Conservation (phyloP, 108 stramenopile genomes). For the Nitzschia sp. region DNA sequence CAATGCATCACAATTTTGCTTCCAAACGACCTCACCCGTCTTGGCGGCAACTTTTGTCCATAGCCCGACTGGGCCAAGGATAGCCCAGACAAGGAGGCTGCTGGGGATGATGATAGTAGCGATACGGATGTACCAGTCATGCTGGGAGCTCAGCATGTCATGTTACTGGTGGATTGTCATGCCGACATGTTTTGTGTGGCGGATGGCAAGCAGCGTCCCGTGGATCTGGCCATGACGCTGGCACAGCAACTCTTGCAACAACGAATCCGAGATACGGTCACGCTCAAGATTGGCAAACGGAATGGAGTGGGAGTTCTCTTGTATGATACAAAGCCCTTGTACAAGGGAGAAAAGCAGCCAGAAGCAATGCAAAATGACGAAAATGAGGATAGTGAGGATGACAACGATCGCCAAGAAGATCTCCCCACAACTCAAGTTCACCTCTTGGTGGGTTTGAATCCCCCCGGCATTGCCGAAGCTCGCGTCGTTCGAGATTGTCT, state of each 20-base stretch:
- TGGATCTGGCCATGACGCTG: constrained; percentile 55
- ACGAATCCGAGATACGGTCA: constrained; percentile 54
- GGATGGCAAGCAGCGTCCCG: constrained; percentile 31
- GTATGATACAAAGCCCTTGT: constrained; percentile 41
- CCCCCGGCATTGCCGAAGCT: constrained; percentile 61
- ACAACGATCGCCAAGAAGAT: constrained; percentile 33
- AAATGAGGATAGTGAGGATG: constrained; percentile 9
- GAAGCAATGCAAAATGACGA: constrained; percentile 9
- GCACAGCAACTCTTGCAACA: constrained; percentile 45
- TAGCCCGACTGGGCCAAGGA: constrained; percentile 47
- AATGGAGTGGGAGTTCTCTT: constrained; percentile 69
- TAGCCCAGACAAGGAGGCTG: constrained; percentile 12
- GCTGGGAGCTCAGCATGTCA: constrained; percentile 60
- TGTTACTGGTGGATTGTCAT: constrained; percentile 67
- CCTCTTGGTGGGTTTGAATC: constrained; percentile 52
- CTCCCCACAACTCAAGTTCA: constrained; percentile 30
- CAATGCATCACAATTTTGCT: not conserved
- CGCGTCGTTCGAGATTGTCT: constrained; percentile 22
- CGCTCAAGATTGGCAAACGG: constrained; percentile 60
- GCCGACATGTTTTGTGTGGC: constrained; percentile 55
- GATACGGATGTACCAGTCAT: not conserved
- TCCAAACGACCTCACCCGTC: not conserved
- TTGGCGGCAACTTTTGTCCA: not conserved
- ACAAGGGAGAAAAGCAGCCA: constrained; percentile 1
- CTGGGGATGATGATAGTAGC: constrained; percentile 14